Conservation (phyloP, 495 filamentous ascomycete genomes). For the Durotheca rogersii region DNA sequence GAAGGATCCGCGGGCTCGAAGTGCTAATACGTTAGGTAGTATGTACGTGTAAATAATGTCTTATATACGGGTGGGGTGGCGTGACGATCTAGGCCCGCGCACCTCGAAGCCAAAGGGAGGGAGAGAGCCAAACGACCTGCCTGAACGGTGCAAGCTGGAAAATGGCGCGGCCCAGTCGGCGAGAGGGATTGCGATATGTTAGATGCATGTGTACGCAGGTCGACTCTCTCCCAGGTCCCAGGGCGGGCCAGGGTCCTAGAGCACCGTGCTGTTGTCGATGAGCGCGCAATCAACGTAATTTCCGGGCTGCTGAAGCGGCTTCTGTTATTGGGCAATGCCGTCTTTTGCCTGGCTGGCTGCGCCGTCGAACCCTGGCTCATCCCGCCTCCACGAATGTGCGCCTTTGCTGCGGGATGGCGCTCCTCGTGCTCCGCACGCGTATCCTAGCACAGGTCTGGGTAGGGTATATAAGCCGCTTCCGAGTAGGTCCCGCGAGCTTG, state of each 20-base stretch:
- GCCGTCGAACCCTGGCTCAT: conserved; percentile 15
- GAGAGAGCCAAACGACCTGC: conserved; percentile 25
- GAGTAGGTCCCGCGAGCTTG: conserved; percentile 6
- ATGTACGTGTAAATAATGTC: no score
- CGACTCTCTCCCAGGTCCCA: no score
- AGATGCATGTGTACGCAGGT: no score
- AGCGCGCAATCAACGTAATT: conserved; percentile 28
- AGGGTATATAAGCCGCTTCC: conserved; percentile 10
- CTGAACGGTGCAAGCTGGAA: conserved; percentile 16
- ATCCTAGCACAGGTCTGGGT: not conserved
- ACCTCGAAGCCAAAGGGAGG: conserved; percentile 2
- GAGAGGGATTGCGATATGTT: no score
- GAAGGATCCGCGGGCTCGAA: no score
- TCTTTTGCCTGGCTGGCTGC: conserved; percentile 5
- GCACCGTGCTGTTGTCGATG: no score
- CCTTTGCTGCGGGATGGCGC: conserved; percentile 23
- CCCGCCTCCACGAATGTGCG: conserved; percentile 14
- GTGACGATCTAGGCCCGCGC: conserved; percentile 19
- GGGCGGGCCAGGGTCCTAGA: no score
- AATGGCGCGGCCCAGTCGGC: conserved; percentile 20
- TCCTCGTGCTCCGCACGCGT: not conserved
- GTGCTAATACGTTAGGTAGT: no score
- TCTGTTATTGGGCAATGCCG: conserved; percentile 20
- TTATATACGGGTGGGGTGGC: no score
- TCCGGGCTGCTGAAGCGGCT: conserved; percentile 14